These are phyloP conservation scores for Diplodia mutila DNA, from an alignment of 2,329 filamentous ascomycete genomes.

Conservation along the genomic window DNA sequence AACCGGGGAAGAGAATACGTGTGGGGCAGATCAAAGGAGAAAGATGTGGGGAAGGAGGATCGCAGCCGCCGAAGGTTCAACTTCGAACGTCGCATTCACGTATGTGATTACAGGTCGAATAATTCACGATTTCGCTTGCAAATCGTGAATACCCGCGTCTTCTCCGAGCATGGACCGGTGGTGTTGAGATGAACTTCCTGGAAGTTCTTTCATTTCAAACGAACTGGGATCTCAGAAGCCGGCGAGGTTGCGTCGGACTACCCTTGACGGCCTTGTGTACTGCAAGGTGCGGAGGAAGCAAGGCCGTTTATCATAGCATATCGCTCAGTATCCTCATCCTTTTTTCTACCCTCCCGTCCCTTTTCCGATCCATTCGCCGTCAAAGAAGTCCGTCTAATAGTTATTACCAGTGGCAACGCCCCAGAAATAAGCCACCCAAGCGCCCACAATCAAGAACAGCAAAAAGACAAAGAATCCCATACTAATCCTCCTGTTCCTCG, in stretches of 20 bases:
- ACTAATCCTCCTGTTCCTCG: slow-evolving; percentile 46
- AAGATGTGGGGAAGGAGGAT: background rate
- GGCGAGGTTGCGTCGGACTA: too few species aligned
- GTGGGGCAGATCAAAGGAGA: background rate
- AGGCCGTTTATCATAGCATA: background rate
- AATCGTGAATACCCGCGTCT: background rate
- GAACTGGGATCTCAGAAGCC: background rate
- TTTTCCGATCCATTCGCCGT: too few species aligned
- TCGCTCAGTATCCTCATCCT: background rate
- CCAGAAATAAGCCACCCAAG: slow-evolving; percentile 64
- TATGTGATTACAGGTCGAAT: background rate
- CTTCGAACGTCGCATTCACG: slow-evolving; percentile 2
- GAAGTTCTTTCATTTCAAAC: background rate
- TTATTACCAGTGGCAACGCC: slow-evolving; percentile 58
- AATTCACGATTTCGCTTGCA: background rate
- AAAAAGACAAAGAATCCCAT: slow-evolving; percentile 50
- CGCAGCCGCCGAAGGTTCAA: background rate
- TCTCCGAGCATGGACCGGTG: background rate
- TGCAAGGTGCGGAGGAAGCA: too few species aligned
- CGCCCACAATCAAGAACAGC: slow-evolving; percentile 54
- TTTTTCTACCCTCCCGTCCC: background rate
- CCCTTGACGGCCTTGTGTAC: too few species aligned
- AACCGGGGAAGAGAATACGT: background rate
- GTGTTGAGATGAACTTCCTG: background rate
- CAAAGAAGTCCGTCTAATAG: background rate